Evolutionary conservation across 768 basidiomycete species (phyloP).

Genomic region (Naganishia vaughanmartiniae): DNA sequence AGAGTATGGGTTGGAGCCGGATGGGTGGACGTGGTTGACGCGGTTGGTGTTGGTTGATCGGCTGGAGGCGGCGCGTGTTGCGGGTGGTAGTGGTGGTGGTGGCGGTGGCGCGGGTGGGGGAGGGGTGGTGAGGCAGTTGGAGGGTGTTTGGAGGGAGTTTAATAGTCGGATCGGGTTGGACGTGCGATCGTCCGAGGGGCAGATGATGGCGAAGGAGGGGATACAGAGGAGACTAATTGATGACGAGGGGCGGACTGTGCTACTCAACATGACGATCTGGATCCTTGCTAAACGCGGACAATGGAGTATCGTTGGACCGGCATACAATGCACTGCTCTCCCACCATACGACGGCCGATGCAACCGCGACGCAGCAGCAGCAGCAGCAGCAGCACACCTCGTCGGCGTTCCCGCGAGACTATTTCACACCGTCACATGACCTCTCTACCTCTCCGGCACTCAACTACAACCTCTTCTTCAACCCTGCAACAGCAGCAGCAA

Average conservation of each 20-base stretch:
- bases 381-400: constrained; percentile 1
- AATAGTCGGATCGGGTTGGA: no score
- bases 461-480: constrained; percentile 7
- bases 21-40: constrained; percentile 35
- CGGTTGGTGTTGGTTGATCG: constrained; percentile 34
- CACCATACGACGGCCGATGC: not conserved
- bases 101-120: no score
- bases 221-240: not conserved
- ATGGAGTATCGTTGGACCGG: constrained; percentile 37
- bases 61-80: no score
- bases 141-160: constrained; percentile 19
- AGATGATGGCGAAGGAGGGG: not conserved
- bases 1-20: constrained; percentile 23
- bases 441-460: no score
- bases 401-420: constrained; percentile 11
- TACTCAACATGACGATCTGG: constrained; percentile 39
- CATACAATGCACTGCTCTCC: constrained; percentile 32
- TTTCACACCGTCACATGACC: constrained; percentile 31
- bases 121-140: constrained; percentile 23
- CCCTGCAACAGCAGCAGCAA: not conserved
- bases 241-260: constrained; percentile 25
- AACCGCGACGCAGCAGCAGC: no score
- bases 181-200: not conserved
- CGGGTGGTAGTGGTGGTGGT: no score
- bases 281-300: constrained; percentile 34